Evolutionary conservation across 345 rosid species (phyloP).

Genomic region (Salix udensis): DNA sequence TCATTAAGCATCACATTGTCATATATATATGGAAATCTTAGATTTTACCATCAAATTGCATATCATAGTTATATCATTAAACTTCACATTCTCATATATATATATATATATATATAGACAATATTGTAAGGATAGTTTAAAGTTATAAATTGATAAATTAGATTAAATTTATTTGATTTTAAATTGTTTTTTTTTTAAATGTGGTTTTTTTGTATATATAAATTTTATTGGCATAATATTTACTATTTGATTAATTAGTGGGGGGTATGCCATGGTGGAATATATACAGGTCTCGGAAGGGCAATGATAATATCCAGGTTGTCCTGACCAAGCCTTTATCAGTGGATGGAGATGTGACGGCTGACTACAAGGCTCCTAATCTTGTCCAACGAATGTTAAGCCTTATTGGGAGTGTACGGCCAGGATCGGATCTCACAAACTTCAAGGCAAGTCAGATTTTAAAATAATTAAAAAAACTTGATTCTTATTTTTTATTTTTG

Average conservation of each 20-base stretch:
- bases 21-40: background rate
- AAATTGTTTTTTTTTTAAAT: too few relatives aligned
- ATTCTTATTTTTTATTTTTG: too few relatives aligned
- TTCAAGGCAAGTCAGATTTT: slow-evolving; percentile 40
- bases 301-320: slow-evolving; percentile 16
- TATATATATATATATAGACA: background rate
- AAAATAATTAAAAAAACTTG: too few relatives aligned
- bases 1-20: too few relatives aligned
- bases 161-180: too few relatives aligned
- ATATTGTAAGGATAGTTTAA: too few relatives aligned
- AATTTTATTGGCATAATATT: background rate
- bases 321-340: slow-evolving; percentile 48
- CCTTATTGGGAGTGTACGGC: slow-evolving; percentile 49
- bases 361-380: slow-evolving; percentile 45
- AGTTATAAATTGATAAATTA: too few relatives aligned
- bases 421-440: slow-evolving; percentile 57
- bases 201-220: too few relatives aligned
- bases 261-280: too few relatives aligned
- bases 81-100: too few relatives aligned
- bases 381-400: slow-evolving; percentile 44
- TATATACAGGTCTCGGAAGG: slow-evolving; percentile 24
- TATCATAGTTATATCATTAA: too few relatives aligned
- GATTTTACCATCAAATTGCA: background rate
- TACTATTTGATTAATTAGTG: background rate
- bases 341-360: slow-evolving; percentile 37